Conservation (phyloP, 306 rosid genomes). For the Rosa multiflora region DNA sequence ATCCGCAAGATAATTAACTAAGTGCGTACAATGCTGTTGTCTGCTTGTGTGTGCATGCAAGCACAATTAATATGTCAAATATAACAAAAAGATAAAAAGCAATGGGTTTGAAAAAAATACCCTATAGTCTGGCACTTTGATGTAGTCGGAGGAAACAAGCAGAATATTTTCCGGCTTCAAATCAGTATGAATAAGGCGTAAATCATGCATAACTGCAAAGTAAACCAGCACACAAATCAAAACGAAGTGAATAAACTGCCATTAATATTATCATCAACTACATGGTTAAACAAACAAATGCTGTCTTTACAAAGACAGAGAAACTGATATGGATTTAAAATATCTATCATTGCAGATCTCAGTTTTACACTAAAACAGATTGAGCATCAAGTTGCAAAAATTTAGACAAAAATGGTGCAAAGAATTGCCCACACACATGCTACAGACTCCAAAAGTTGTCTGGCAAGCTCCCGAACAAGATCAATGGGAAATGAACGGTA, state of each 20-base stretch:
- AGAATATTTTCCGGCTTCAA: constrained; percentile 67
- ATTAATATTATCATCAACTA: background rate
- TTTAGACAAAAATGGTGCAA: constrained; percentile 47
- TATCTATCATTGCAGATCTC: constrained; percentile 22
- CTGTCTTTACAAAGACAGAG: constrained; percentile 8
- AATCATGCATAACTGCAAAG: constrained; percentile 77
- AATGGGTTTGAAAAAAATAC: constrained; percentile 30
- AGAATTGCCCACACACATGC: constrained; percentile 90
- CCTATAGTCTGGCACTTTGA: constrained; percentile 79
- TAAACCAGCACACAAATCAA: constrained; percentile 20
- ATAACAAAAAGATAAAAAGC: constrained; percentile 8
- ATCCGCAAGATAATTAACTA: background rate
- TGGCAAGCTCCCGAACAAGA: constrained; percentile 91
- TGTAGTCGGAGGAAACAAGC: constrained; percentile 51
- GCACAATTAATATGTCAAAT: background rate
- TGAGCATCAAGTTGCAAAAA: constrained; percentile 30
- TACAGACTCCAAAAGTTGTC: constrained; percentile 94
- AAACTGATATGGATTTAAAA: constrained; percentile 9
- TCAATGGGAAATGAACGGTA: constrained; percentile 87
- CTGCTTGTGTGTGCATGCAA: background rate
- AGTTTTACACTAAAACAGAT: constrained; percentile 23
- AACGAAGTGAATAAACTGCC: constrained; percentile 15
- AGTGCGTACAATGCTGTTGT: background rate
- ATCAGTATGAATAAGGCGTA: constrained; percentile 76
- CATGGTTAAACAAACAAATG: constrained; percentile 19